Conservation (phyloP, 805 yeast species). For the Nakazawaea wyomingensis region DNA sequence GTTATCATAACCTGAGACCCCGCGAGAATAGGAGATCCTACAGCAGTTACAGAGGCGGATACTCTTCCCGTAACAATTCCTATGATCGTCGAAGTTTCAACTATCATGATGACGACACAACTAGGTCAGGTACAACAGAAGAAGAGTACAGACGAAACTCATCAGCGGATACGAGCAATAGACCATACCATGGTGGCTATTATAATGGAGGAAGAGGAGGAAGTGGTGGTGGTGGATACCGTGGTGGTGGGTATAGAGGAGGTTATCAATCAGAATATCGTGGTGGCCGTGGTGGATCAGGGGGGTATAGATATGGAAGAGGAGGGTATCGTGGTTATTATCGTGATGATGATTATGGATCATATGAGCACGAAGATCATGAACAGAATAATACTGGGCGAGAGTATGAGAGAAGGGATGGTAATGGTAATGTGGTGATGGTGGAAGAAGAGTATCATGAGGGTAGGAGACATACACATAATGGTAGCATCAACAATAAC, state of each 20-base stretch:
- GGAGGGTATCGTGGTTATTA: slow-evolving; percentile 11
- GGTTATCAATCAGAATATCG: background rate
- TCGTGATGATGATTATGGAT: slow-evolving; percentile 5
- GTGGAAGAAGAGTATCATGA: background rate
- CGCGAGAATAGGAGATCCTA: slow-evolving; percentile 9
- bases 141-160: background rate
- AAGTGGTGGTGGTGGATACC: slow-evolving; percentile 8
- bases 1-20: background rate
- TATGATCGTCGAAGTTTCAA: background rate
- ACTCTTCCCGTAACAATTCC: background rate
- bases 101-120: background rate
- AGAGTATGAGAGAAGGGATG: background rate
- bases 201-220: too few relatives aligned
- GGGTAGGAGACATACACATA: background rate
- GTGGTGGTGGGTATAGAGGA: slow-evolving; percentile 6
- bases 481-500: too few relatives aligned
- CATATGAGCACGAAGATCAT: background rate
- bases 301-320: slow-evolving; percentile 1
- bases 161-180: background rate
- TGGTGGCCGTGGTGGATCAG: background rate
- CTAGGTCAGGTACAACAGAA: background rate
- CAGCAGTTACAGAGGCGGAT: slow-evolving; percentile 5
- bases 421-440: background rate
- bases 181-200: slow-evolving; percentile 2
- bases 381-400: background rate